A percentile compares a stretch with the other conserved stretches of the same genome.
Conservation (phyloP, 371 early-diverging fungal genomes). For the Haplosporangium sp. region DNA sequence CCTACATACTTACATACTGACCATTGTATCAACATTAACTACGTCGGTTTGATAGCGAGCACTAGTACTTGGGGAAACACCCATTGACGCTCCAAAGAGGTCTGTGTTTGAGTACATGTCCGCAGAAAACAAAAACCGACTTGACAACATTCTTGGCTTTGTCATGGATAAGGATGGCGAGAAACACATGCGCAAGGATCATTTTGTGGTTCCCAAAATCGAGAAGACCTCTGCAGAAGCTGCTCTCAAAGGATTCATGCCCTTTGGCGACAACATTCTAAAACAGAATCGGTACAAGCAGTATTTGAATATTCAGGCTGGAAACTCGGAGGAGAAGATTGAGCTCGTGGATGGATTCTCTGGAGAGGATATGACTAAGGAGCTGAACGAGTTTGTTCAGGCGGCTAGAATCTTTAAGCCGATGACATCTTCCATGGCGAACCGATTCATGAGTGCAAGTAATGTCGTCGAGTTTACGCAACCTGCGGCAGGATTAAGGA, state of each 20-base stretch:
- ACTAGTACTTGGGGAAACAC: slow-evolving; percentile 76
- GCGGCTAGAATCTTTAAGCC: slow-evolving; percentile 88
- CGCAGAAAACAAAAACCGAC: slow-evolving; percentile 69
- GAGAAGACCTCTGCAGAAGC: slow-evolving; percentile 73
- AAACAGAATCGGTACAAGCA: slow-evolving; percentile 85
- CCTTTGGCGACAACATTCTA: slow-evolving; percentile 77
- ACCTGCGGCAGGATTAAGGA: slow-evolving; percentile 66
- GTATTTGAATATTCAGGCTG: slow-evolving; percentile 79
- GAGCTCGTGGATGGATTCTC: slow-evolving; percentile 59
- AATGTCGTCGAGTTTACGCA: slow-evolving; percentile 34
- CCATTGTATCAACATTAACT: too few relatives aligned
- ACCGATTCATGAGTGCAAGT: slow-evolving; percentile 78
- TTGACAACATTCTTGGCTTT: slow-evolving; percentile 66
- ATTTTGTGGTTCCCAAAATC: slow-evolving; percentile 60
- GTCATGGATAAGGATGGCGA: slow-evolving; percentile 42
- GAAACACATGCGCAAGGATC: slow-evolving; percentile 20
- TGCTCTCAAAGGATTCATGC: slow-evolving; percentile 88
- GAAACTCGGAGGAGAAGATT: slow-evolving; percentile 52
- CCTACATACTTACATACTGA: too few relatives aligned
- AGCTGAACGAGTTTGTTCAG: slow-evolving; percentile 82
- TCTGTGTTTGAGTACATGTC: slow-evolving; percentile 84
- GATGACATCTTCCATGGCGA: slow-evolving; percentile 79
- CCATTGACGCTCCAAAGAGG: slow-evolving; percentile 70
- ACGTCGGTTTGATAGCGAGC: slow-evolving; percentile 56
- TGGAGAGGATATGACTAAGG: slow-evolving; percentile 70